Conservation (phyloP, 345 rosid genomes). For the Linum trigynum region DNA sequence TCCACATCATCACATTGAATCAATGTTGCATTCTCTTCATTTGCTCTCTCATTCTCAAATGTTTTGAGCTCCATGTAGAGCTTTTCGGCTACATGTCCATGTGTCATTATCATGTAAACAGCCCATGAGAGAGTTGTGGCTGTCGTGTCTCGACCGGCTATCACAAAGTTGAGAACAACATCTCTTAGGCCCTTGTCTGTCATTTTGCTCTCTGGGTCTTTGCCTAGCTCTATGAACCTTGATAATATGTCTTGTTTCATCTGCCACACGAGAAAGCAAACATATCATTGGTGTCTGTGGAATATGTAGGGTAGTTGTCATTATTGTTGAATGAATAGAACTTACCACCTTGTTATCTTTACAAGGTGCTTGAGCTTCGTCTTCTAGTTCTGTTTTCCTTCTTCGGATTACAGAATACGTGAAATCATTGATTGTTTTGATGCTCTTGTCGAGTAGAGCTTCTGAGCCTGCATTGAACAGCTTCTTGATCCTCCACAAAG, state of each 20-base stretch:
- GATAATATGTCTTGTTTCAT: constrained; percentile 72
- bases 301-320: too few relatives aligned
- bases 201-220: constrained; percentile 43
- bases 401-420: constrained; percentile 65
- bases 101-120: constrained; percentile 60
- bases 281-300: background rate
- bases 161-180: constrained; percentile 79
- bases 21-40: constrained; percentile 39
- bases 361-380: constrained; percentile 26
- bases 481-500: constrained; percentile 74
- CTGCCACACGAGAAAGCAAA: constrained; percentile 23
- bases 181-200: constrained; percentile 79
- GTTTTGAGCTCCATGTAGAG: constrained; percentile 54
- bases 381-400: constrained; percentile 61
- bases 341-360: constrained; percentile 33
- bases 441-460: constrained; percentile 75
- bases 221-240: constrained; percentile 72
- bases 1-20: constrained; percentile 26
- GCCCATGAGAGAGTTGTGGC: constrained; percentile 97
- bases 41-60: constrained; percentile 53
- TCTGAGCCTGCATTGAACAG: constrained; percentile 71
- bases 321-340: too few relatives aligned
- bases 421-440: constrained; percentile 61
- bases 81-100: constrained; percentile 50
- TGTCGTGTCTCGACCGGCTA: constrained; percentile 94